Evolutionary conservation across 1,284 basidiomycete species (phyloP), one percentile per base, ranked within the genome.

Genomic region (Golubevia sp.): DNA sequence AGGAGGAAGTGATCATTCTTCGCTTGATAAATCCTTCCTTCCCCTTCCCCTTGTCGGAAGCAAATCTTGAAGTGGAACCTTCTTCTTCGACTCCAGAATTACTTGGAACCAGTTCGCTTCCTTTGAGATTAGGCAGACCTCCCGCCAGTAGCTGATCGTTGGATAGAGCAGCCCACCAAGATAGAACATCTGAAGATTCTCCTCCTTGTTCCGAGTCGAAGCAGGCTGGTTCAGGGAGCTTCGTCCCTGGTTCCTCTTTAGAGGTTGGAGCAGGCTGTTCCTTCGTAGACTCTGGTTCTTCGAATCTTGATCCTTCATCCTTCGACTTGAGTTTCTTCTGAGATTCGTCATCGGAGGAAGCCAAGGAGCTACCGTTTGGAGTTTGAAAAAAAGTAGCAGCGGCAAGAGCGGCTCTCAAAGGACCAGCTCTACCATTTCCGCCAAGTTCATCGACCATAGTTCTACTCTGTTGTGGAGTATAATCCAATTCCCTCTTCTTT

Each of bases 251-350:
- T n/a, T n/a, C n/a, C n/a, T n/a, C n/a, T 34, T 34, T 34, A 5
- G 30, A 34, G 4, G 30, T 34, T 34, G 4, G 5, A 11, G 5
- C 11, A 3, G 11, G 4, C 11, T 3, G 11, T 5, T 5, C 30
- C 4, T 34, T 11, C 11, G 30, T 5, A 11, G 30, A 34, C 11
- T 34, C 30, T 5, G 30, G 30, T n/a, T 93, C 92, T 86, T 96
- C 93, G 78, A 97, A 96, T 0, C 93, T 85, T 95, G 94, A 66
- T 93, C 92, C 68, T 95, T 80, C 55, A 95, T 86, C 80, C n/a
- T n/a, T 26, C 49, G 6, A 53, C 48, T 15, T 49, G 24, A 6
- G 30, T 51, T 0, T 52, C 59, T 11, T 55, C 30, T 8, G 44
- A 18, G 26, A 44, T 61, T 3, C 53, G 13, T 18, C 26, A 48